phyloP scores from a whole-genome alignment of 495 filamentous ascomycete species.

The Lichenothelia convexa region DNA sequence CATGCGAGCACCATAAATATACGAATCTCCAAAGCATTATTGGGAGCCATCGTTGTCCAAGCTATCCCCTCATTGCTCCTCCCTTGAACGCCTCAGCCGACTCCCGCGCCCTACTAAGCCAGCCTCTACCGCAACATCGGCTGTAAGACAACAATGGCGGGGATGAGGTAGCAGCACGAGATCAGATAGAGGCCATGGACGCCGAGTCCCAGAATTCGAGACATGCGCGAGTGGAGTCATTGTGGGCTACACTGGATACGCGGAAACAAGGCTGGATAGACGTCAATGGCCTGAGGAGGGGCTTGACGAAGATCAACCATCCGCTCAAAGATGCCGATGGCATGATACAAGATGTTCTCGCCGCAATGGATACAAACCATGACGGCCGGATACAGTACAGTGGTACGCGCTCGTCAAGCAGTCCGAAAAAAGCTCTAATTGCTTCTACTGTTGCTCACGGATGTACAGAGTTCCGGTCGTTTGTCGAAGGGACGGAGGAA shows the following conservation, averaged over 20 bases:
- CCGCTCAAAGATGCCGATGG: constrained; percentile 85
- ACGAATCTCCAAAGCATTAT: too few species aligned
- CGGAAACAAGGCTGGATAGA: constrained; percentile 62
- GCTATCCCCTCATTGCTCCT: too few species aligned
- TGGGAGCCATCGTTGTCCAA: too few species aligned
- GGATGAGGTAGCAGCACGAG: too few species aligned
- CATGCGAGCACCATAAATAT: too few species aligned
- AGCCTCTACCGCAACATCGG: too few species aligned
- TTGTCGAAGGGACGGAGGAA: constrained; percentile 71
- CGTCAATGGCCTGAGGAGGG: constrained; percentile 61
- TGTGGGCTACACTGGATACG: constrained; percentile 69
- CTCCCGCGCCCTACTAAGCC: too few species aligned
- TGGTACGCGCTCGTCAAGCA: constrained; percentile 38
- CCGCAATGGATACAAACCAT: constrained; percentile 63
- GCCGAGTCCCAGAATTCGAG: constrained; percentile 37
- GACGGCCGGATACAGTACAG: constrained; percentile 82
- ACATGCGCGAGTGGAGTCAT: constrained; percentile 55
- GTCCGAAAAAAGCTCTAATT: not conserved
- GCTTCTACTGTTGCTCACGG: not conserved
- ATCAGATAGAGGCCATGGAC: constrained; percentile 20
- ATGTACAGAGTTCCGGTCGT: constrained; percentile 60
- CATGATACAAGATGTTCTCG: constrained; percentile 63
- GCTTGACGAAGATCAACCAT: constrained; percentile 77
- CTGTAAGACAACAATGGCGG: too few species aligned
- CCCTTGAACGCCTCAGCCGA: too few species aligned